A percentile compares a stretch with the other conserved stretches of the same genome.
Conservation (phyloP, 129 eudicot species). For the Mikania micrantha region DNA sequence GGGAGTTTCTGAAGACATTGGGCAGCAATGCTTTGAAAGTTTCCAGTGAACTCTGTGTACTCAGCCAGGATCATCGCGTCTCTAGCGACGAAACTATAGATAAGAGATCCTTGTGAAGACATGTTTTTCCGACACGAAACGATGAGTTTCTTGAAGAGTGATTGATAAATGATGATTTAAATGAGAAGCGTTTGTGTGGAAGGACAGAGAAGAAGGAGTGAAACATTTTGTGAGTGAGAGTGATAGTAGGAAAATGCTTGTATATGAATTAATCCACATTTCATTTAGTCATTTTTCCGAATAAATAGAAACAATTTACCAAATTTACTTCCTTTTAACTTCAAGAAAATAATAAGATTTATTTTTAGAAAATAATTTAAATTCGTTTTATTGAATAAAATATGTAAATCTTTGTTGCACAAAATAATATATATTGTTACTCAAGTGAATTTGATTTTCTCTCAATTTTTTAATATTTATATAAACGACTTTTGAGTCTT, state of each 20-base stretch:
- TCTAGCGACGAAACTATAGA: conserved; percentile 34
- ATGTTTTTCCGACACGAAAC: background rate
- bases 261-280: conserved; percentile 10
- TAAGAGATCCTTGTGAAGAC: conserved; percentile 30
- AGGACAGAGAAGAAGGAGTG: conserved; percentile 28
- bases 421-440: too few relatives aligned
- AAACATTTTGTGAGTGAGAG: conserved; percentile 24
- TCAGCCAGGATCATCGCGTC: conserved; percentile 30
- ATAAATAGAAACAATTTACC: conserved; percentile 17
- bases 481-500: too few relatives aligned
- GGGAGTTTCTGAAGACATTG: conserved; percentile 40
- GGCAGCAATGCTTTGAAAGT: conserved; percentile 24
- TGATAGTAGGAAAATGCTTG: conserved; percentile 23
- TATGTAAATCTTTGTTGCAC: too few relatives aligned
- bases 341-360: too few relatives aligned
- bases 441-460: too few relatives aligned
- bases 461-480: too few relatives aligned
- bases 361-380: too few relatives aligned
- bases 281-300: conserved; percentile 13
- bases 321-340: too few relatives aligned
- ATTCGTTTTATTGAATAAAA: too few relatives aligned
- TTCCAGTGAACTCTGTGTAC: conserved; percentile 32
- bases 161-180: conserved; percentile 11
- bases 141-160: conserved; percentile 15
- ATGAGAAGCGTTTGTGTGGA: conserved; percentile 27